These are phyloP conservation scores for Craterostigma plantagineum DNA, from an alignment of 257 asterid genomes.

Conservation along the genomic window DNA sequence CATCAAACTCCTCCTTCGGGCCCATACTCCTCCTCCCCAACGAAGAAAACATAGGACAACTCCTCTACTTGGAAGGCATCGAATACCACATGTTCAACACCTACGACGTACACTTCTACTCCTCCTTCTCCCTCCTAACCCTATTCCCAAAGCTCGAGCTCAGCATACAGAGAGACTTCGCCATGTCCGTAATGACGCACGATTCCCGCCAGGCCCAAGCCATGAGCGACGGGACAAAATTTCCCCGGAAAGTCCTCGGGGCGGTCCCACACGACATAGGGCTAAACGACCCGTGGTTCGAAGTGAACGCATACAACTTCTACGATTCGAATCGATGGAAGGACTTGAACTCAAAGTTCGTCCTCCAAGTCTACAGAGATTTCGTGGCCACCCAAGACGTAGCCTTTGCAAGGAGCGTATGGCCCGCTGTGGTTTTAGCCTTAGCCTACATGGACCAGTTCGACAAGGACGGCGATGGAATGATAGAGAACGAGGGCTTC, in stretches of 20 bases:
- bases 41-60: constrained; percentile 88
- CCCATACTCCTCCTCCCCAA: constrained; percentile 47
- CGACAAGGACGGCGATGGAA: constrained; percentile 93
- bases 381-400: constrained; percentile 61
- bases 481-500: constrained; percentile 91
- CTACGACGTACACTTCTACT: constrained; percentile 84
- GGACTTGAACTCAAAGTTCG: constrained; percentile 91
- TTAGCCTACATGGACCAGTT: constrained; percentile 97
- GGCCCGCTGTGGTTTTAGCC: constrained; percentile 94
- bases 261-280: constrained; percentile 99
- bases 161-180: constrained; percentile 87
- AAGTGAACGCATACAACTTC: constrained; percentile 59
- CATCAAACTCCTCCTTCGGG: constrained; percentile 61
- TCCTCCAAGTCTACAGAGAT: constrained; percentile 84
- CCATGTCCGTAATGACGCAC: constrained; percentile 94
- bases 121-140: constrained; percentile 63
- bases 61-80: constrained; percentile 85
- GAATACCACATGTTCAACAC: constrained; percentile 96
- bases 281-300: constrained; percentile 93
- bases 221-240: constrained; percentile 50
- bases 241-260: constrained; percentile 64
- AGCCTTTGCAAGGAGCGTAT: constrained; percentile 60
- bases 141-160: constrained; percentile 84
- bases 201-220: constrained; percentile 57
- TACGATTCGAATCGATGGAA: constrained; percentile 91